Conservation (phyloP, 768 basidiomycete genomes). For the Xerocomus spinulosus region DNA sequence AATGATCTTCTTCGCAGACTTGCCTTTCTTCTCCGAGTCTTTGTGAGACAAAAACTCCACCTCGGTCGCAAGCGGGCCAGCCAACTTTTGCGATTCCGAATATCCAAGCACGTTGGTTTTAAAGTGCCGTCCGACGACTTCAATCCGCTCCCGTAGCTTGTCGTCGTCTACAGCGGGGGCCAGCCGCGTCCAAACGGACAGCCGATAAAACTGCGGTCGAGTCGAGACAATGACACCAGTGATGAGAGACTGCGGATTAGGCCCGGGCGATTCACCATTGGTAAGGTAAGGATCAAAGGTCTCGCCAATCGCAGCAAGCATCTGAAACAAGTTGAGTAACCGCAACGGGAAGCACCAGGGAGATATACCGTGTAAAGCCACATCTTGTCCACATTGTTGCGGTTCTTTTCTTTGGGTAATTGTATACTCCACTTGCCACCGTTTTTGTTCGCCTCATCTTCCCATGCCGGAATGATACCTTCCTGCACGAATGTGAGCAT, state of each 20-base stretch:
- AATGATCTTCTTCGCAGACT: slow-evolving; percentile 71
- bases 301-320: slow-evolving; percentile 99
- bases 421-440: slow-evolving; percentile 99
- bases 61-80: slow-evolving; percentile 87
- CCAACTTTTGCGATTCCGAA: slow-evolving; percentile 63
- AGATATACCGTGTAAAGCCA: slow-evolving; percentile 90
- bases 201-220: slow-evolving; percentile 90
- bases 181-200: slow-evolving; percentile 95
- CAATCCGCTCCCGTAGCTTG: slow-evolving; percentile 74
- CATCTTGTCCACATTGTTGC: slow-evolving; percentile 81
- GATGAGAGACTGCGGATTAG: slow-evolving; percentile 56
- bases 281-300: slow-evolving; percentile 90
- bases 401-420: slow-evolving; percentile 92
- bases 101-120: slow-evolving; percentile 88
- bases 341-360: not conserved
- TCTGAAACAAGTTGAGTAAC: slow-evolving; percentile 45
- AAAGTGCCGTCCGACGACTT: slow-evolving; percentile 84
- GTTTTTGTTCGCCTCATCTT: slow-evolving; percentile 92
- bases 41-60: slow-evolving; percentile 94
- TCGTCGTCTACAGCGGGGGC: slow-evolving; percentile 58
- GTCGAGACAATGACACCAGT: slow-evolving; percentile 95
- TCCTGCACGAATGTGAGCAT: slow-evolving; percentile 47
- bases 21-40: slow-evolving; percentile 93
- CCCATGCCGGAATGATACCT: slow-evolving; percentile 96
- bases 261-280: slow-evolving; percentile 37